Evolutionary conservation across 2,329 filamentous ascomycete species (phyloP), one percentile per base, ranked within the genome.

Genomic region (Penicillium sp.): DNA sequence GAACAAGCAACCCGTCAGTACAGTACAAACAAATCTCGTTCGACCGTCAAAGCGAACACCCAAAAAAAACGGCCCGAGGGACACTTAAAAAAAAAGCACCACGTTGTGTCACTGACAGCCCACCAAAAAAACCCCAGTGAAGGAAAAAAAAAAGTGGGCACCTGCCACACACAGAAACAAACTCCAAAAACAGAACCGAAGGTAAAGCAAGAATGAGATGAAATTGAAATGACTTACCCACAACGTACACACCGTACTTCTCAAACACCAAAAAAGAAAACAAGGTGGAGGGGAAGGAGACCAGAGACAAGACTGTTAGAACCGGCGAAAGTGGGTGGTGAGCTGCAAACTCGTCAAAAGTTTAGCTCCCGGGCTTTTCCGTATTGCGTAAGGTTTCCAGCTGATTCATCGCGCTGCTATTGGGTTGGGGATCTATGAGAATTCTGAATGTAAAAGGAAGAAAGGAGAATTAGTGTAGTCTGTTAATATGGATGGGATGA

Each of bases 361-460:
- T 70, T 73, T 74, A 75, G 67, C 73, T 77, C 70, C 76, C 75
- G 75, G 66, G 62, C 74, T 70, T 73, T 78, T 71, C 76, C 75
- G 74, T 66, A 75, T 76, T 73, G 72, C 74, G 74, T 76, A 76
- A 75, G 72, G 75, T 67, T 58, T 5, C 9, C 9, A 12, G 64
- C 61, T 63, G 59, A 62, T 49, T 62, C 57, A 59, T 45, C 55
- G 56, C 22, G 56, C 35, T 65, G 58, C 26, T 10, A 58, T 58
- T 58, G 35, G 37, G 30, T 10, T 47, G 17, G 15, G 2, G 24
- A 49, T 49, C 24, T 49, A 49, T 28, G 24, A 49, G 15, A 3
- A 47, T 2, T 15, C 1, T 30, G 12, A 35, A 35, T 12, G 12
- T 12, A 15, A 22, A 15, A 5, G 12, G 42, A 6, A 44, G 19